Percentiles rank a stretch among this genome's conserved stretches.
These are phyloP conservation scores for Ceratobasidium sp. DNA, from an alignment of 1,284 basidiomycete species.

Conservation along the genomic window DNA sequence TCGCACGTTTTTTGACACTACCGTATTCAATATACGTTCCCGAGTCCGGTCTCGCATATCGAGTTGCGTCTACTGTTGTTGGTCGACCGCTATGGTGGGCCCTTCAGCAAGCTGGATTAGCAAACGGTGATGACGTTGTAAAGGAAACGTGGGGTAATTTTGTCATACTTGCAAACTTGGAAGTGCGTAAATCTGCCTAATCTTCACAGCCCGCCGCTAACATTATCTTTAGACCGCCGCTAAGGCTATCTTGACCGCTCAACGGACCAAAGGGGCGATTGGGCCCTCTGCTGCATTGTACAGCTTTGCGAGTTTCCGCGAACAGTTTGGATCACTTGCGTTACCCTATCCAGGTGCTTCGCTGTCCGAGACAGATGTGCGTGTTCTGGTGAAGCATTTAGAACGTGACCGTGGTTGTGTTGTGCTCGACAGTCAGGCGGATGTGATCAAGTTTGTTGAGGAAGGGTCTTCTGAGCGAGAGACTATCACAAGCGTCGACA, in stretches of 20 bases:
- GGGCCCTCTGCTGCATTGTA: slow-evolving; percentile 76
- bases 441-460: slow-evolving; percentile 78
- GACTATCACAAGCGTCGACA: slow-evolving; percentile 76
- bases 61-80: slow-evolving; percentile 77
- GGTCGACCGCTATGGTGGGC: slow-evolving; percentile 90
- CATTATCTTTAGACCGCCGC: slow-evolving; percentile 64
- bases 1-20: slow-evolving; percentile 71
- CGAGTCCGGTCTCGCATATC: slow-evolving; percentile 71
- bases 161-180: slow-evolving; percentile 75
- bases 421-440: slow-evolving; percentile 11
- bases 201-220: background rate
- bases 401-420: slow-evolving; percentile 74
- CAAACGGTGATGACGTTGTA: slow-evolving; percentile 70
- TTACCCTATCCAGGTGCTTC: slow-evolving; percentile 57
- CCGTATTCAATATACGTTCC: slow-evolving; percentile 75
- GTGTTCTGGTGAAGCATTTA: slow-evolving; percentile 81
- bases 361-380: slow-evolving; percentile 72
- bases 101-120: slow-evolving; percentile 80
- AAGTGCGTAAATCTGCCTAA: slow-evolving; percentile 56
- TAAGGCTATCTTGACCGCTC: slow-evolving; percentile 67
- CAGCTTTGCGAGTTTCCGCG: slow-evolving; percentile 71
- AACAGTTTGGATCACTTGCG: slow-evolving; percentile 67
- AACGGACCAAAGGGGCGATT: slow-evolving; percentile 63
- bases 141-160: slow-evolving; percentile 79
- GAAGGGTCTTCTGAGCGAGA: slow-evolving; percentile 59